Evolutionary conservation across 768 basidiomycete species (phyloP), one percentile per base, ranked within the genome.

Genomic region (Cantharellus anzutake): DNA sequence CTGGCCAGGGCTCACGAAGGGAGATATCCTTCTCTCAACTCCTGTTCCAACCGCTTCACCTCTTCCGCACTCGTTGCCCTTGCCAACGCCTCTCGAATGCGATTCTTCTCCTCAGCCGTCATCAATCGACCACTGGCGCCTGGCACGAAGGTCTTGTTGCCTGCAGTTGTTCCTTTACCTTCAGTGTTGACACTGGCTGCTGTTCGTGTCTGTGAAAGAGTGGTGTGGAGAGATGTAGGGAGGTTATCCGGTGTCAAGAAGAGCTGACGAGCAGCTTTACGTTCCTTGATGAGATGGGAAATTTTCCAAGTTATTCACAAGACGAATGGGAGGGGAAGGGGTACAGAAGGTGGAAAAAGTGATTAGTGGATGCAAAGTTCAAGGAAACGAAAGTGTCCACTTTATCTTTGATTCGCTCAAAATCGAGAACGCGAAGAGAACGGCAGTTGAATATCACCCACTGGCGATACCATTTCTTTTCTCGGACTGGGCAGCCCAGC

Each of bases 401-500:
- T 81, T 91, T 90, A 71, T 92, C 89, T 70, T 85, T 82, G 67
- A 94, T 86, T 73, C 90, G 82, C 78, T 90, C 86, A 73, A 88
- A 94, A 79, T 94, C 90, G 69, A 94, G 77, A 73, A 90, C 86
- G 78, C 91, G 82, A 68, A 94, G 78, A 68, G 79, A 78, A 71
- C 84, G 81, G 76, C 90, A 76, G 74, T 83, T 81, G 80, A 81
- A 90, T 66, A 86, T 81, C 76, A 92, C 80, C 90, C 90, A 94
- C 75, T 90, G 87, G 75, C 89, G 86, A 75, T 93, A 94, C 81
- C 85, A 88, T 80, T 90, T 88, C 77, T 86, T 86, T 74, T 91
- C 85, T 69, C 77, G 74, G 40, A 92, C 86, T 59, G 91, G 88
- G 65, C 87, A 87, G 34, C 87, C 89, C 63, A 87, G 65, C 64